Base-by-base conservation (phyloP, 495 filamentous ascomycete species). In the Hyaloscypha finlandica region DNA sequence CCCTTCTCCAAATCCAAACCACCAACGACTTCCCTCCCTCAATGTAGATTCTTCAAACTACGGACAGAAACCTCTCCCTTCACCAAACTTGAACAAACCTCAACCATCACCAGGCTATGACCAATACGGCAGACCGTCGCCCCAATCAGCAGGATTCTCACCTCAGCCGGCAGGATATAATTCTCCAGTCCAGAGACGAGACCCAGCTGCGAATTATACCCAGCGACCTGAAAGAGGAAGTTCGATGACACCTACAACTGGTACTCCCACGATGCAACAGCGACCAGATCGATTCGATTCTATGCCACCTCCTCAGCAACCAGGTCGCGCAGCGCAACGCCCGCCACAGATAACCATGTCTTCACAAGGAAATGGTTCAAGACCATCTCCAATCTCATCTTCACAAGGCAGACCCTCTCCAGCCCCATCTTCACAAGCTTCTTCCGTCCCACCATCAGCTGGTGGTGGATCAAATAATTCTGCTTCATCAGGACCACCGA, bases 161-260 rank as follows among this genome's bases (percentile, higher is more conserved):
- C 22, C 25, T 1, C 35, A 53, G 52, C 62, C 22, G 32, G 29
- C 31, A 29, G 45, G 42, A 4, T 58, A 71, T n/a, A 58, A 61
- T 45, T 59, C 63, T 33, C 59, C 67, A 20, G 35, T 68, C 3
- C 61, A 39, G 20, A 54, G 70, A 65, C 59, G 70, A 33, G 64
- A 67, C 42, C 64, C 57, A 25, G 20, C 32, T 35, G 63, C 70
- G 5, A 72, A 72, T 45, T 56, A 65, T 37, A 56, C 61, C 19
- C 2, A 29, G 20, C 68, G 68, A 20, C 71, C 65, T 8, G 68
- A 68, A 14, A 51, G 66, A 45, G 53, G 65, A 64, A 73, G 71
- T 32, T 73, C 70, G 20, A 73, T 68, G 64, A 59, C 68, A 6
- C 61, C 68, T 30, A 45, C 39, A 14, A n/a, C 53, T 20, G 62